phyloP scores from a whole-genome alignment of 306 rosid species.

The Delonix regia region DNA sequence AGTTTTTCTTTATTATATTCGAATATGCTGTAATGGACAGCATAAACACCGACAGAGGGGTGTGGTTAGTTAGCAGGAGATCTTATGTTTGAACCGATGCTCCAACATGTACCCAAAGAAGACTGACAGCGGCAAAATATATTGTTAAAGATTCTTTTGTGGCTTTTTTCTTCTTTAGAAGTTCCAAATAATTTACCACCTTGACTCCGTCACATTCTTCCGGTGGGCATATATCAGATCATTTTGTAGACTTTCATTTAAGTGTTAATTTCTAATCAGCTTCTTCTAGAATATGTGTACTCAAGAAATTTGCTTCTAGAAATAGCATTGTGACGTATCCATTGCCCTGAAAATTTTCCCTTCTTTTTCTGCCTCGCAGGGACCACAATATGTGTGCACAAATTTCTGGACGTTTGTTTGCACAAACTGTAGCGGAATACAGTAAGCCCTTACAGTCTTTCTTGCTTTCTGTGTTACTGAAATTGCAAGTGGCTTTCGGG shows the following conservation, averaged over 20 bases:
- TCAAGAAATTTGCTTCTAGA: neutral
- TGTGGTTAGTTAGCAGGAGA: neutral
- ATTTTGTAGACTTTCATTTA: constrained; percentile 15
- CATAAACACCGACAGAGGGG: neutral
- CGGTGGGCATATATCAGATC: constrained; percentile 13
- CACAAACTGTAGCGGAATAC: constrained; percentile 93
- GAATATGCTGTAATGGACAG: constrained; percentile 3
- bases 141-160: neutral
- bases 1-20: constrained; percentile 10
- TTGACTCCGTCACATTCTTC: neutral
- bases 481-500: constrained; percentile 16
- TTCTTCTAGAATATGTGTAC: neutral
- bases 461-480: neutral
- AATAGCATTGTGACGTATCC: constrained; percentile 17
- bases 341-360: constrained; percentile 27
- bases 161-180: neutral
- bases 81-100: neutral
- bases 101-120: neutral
- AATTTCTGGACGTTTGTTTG: constrained; percentile 95
- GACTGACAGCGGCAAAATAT: neutral
- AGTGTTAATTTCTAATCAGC: constrained; percentile 29
- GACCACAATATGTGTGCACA: constrained; percentile 96
- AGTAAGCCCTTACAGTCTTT: constrained; percentile 65
- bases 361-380: constrained; percentile 54
- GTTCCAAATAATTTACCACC: neutral